Conservation (phyloP, 371 early-diverging fungal species). For the Nematocida major region DNA sequence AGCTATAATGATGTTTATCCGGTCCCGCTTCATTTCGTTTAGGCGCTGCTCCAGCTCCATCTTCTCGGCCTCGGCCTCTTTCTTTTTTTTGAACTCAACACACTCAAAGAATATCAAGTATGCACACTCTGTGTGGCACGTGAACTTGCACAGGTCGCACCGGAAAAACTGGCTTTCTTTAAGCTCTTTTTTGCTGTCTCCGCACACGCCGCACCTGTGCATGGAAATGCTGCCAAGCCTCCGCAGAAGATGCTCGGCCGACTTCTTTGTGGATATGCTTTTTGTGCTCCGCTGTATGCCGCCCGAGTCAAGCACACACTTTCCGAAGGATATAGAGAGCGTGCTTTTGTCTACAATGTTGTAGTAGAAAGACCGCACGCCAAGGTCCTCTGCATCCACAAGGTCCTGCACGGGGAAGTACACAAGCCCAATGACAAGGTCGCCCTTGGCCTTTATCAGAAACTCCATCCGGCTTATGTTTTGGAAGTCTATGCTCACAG, state of each 20-base stretch:
- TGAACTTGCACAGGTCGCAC: constrained; percentile 70
- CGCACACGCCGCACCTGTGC: constrained; percentile 58
- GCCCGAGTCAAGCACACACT: constrained; percentile 25
- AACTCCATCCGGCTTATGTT: constrained; percentile 14
- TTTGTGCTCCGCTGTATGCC: constrained; percentile 34
- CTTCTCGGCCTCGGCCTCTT: constrained; percentile 65
- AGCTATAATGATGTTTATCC: constrained; percentile 40
- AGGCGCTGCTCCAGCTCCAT: constrained; percentile 56
- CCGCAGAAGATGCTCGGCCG: constrained; percentile 53
- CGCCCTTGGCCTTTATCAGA: not conserved
- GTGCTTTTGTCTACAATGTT: constrained; percentile 31
- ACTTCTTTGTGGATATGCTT: constrained; percentile 33
- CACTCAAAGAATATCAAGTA: constrained; percentile 77
- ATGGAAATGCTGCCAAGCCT: not conserved
- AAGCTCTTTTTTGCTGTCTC: not conserved
- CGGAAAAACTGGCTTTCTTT: not conserved
- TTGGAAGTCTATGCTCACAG: not conserved
- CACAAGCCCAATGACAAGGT: constrained; percentile 46
- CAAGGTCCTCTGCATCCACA: constrained; percentile 35
- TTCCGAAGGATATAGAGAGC: constrained; percentile 32
- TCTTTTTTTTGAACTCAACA: constrained; percentile 58
- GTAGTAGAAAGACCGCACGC: constrained; percentile 37
- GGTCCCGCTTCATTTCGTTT: constrained; percentile 10
- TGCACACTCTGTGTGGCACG: constrained; percentile 81
- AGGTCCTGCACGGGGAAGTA: constrained; percentile 60